Percentiles rank a stretch among this genome's conserved stretches.
Evolutionary conservation across 2,329 filamentous ascomycete species (phyloP).

Genomic region (Neofusicoccum sp.): DNA sequence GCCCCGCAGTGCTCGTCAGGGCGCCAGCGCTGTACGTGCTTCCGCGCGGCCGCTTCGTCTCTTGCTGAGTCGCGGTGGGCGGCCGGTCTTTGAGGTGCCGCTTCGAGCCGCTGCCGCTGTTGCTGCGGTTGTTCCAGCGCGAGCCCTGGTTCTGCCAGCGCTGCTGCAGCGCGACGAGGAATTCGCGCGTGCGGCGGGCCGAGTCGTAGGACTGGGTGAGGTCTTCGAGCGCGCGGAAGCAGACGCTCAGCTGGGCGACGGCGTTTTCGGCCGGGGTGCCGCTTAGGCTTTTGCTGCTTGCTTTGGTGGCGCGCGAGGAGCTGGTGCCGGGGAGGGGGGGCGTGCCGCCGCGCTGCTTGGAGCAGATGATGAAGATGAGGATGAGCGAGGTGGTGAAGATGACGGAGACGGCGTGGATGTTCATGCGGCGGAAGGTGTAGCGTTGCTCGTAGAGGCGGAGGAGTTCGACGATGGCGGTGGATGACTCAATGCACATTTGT

Average conservation of each 20-base stretch:
- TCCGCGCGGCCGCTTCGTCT: slow-evolving; percentile 14
- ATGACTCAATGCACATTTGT: slow-evolving; percentile 47
- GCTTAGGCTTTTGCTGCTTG: background rate
- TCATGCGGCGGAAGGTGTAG: slow-evolving; percentile 23
- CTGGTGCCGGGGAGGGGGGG: background rate
- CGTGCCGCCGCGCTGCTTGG: slow-evolving; percentile 15
- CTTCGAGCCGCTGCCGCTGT: slow-evolving; percentile 6
- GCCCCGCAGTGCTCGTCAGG: background rate
- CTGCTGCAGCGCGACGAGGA: slow-evolving; percentile 20
- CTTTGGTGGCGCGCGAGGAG: background rate
- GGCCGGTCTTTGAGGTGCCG: slow-evolving; percentile 10
- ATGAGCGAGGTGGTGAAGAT: slow-evolving; percentile 24
- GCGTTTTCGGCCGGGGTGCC: slow-evolving; percentile 4
- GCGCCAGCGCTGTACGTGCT: slow-evolving; percentile 15
- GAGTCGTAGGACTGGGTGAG: slow-evolving; percentile 20
- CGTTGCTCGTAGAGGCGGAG: slow-evolving; percentile 33
- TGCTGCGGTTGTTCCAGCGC: background rate
- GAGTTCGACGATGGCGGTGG: slow-evolving; percentile 41
- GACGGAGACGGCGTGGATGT: slow-evolving; percentile 23
- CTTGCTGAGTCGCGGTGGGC: background rate
- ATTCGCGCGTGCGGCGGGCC: slow-evolving; percentile 17
- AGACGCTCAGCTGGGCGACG: slow-evolving; percentile 20
- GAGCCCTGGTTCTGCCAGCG: slow-evolving; percentile 15
- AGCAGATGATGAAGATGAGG: slow-evolving; percentile 23
- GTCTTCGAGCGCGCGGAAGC: slow-evolving; percentile 20